Conservation (phyloP, 2,329 filamentous ascomycete genomes). For the Fusarium euwallaceae region DNA sequence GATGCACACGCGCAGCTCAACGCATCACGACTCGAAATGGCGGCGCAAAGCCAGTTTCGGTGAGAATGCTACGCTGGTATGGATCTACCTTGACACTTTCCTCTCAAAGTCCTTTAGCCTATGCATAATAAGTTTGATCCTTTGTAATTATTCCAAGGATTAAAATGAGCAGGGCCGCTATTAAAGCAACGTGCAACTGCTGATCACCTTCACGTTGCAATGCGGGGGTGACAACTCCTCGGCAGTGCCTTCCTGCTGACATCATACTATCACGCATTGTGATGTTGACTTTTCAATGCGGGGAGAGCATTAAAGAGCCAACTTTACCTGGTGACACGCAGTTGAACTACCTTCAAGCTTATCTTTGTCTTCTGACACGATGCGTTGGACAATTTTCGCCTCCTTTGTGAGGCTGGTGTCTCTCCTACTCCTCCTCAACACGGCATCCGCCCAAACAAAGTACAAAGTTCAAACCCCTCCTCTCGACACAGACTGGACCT, state of each 20-base stretch:
- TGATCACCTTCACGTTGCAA: not conserved
- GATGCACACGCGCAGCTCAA: not conserved
- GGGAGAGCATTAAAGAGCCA: not conserved
- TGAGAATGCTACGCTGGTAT: not conserved
- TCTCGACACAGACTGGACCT: slow-evolving; percentile 66
- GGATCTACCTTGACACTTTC: not conserved
- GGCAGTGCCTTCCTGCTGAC: not conserved
- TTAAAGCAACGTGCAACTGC: not conserved
- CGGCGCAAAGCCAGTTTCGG: not conserved
- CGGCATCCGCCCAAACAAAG: slow-evolving; percentile 32
- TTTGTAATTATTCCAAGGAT: not conserved
- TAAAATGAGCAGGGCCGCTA: not conserved
- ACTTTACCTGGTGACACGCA: not conserved
- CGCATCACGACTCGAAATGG: not conserved
- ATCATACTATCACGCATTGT: not conserved
- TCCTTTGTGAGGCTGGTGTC: slow-evolving; percentile 5
- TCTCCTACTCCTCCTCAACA: not conserved
- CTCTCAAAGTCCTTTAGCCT: not conserved
- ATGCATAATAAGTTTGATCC: not conserved
- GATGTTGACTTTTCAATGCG: not conserved
- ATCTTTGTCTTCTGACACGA: not conserved
- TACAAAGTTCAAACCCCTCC: slow-evolving; percentile 57
- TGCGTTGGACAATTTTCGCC: slow-evolving; percentile 12
- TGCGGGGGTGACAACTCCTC: not conserved
- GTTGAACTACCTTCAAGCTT: not conserved